Evolutionary conservation across 352 stramenopile species (phyloP), one percentile per base, ranked within the genome.

Genomic region (Phytophthora meadii): DNA sequence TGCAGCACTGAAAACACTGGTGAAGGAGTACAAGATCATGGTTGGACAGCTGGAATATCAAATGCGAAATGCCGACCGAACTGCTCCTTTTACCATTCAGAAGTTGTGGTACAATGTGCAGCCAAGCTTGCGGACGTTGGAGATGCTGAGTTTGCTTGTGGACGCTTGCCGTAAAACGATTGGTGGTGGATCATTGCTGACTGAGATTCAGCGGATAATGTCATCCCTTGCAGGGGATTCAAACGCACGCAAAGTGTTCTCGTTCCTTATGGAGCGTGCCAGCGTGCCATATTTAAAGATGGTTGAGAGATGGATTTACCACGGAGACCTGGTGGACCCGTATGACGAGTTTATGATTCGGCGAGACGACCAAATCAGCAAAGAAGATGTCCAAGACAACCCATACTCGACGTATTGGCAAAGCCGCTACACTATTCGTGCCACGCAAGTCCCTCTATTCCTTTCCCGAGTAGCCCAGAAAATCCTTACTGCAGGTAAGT

Each of bases 11-110:
- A 97, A 98, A 61, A 73, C 82, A 5, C 70, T 98, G 12, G 51
- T 98, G 34, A 92, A 96, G 59, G 94, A 99, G 62, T 98, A 98
- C 74, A 89, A 91, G 41, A 88, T 93, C 36, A 96, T 98, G 69
- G 84, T 98, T 28, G 84, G 83, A 1, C 90, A 97, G 54, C 67
- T 99, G 6, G 94, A 99, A 66, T 77, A 89, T 32, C 82, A 90
- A 54, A 77, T 88, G 69, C 84, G 87, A 39, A 60, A 48, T 52
- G 27, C 55, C 27, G 39, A 66, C 47, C 24, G 59, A 62, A 51
- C 46, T 60, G 53, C 37, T 11, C 30, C 58, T 22, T 87, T 97
- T 36, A 97, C 87, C 2, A 83, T 98, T 28, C 95, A 97, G 41
- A 94, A 95, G 54, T 71, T 99, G 19, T 97, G 95, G 86, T 97